A percentile compares a stretch with the other conserved stretches of the same genome.
phyloP scores from a whole-genome alignment of 2,329 filamentous ascomycete species.

The Colletotrichum falcatum region DNA sequence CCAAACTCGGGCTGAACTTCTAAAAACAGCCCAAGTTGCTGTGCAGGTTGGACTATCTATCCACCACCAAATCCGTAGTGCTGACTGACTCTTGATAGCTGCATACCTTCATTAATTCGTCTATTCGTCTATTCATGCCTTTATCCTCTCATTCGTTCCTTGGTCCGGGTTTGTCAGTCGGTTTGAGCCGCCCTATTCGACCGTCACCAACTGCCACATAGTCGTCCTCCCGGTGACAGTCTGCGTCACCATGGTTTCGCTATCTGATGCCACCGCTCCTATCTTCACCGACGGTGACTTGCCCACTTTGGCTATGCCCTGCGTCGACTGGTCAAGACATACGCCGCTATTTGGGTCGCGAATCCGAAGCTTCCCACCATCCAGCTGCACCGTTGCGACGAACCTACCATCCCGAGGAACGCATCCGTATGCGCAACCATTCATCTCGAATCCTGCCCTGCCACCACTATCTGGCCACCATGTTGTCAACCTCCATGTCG shows the following conservation, averaged over 20 bases:
- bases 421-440: slow-evolving; percentile 29
- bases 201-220: slow-evolving; percentile 32
- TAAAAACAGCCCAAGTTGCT: no score
- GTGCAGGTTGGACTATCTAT: background rate
- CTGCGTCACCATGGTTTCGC: slow-evolving; percentile 30
- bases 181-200: background rate
- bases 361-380: slow-evolving; percentile 26
- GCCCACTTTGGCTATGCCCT: slow-evolving; percentile 32
- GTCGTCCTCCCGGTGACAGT: slow-evolving; percentile 27
- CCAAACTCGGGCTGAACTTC: no score
- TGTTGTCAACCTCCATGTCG: slow-evolving; percentile 28
- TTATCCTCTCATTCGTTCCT: background rate
- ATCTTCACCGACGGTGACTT: slow-evolving; percentile 27
- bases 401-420: slow-evolving; percentile 17
- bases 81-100: background rate
- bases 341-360: slow-evolving; percentile 28
- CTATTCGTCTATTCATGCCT: background rate
- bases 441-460: slow-evolving; percentile 30
- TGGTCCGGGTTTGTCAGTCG: background rate
- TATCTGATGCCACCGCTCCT: slow-evolving; percentile 15
- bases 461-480: slow-evolving; percentile 31
- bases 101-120: background rate
- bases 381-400: slow-evolving; percentile 33
- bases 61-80: background rate
- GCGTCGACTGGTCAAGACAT: slow-evolving; percentile 37